Conservation (phyloP, 495 filamentous ascomycete species). For the Aspergillus egyptiacus region DNA sequence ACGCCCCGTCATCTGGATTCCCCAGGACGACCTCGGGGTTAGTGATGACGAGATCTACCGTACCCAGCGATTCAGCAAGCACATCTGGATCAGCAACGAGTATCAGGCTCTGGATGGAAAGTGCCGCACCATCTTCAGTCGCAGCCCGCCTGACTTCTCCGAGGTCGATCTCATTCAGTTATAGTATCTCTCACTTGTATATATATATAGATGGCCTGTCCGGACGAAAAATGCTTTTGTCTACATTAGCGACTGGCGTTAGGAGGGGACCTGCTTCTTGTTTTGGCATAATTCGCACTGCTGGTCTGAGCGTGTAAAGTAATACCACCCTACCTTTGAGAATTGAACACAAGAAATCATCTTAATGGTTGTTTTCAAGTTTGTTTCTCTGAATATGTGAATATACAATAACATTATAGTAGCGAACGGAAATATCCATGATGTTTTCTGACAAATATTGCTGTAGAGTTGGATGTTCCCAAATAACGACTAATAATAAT, state of each 20-base stretch:
- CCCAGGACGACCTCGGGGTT: constrained; percentile 82
- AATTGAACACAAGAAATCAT: too few relatives aligned
- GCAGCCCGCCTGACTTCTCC: constrained; percentile 87
- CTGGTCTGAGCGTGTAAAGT: neutral
- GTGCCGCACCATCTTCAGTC: constrained; percentile 77
- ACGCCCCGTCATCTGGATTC: constrained; percentile 89
- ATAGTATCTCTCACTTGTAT: constrained; percentile 27
- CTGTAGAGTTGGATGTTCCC: too few relatives aligned
- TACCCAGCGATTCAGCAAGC: constrained; percentile 67
- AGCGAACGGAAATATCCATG: too few relatives aligned
- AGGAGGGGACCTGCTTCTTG: neutral
- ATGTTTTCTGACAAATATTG: too few relatives aligned
- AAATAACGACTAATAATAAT: too few relatives aligned
- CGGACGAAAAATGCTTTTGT: neutral
- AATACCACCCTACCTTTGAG: too few relatives aligned
- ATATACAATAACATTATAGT: too few relatives aligned
- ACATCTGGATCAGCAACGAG: constrained; percentile 93
- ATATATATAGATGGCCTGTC: neutral
- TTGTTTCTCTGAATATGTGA: too few relatives aligned
- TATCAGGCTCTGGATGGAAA: constrained; percentile 81
- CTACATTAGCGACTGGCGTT: constrained; percentile 3
- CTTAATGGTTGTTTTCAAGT: too few relatives aligned
- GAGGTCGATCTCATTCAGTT: constrained; percentile 85
- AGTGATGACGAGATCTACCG: constrained; percentile 84
- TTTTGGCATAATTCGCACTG: neutral